These are phyloP conservation scores for Colletotrichum noveboracense DNA, from an alignment of 2,329 filamentous ascomycete species.

Conservation along the genomic window DNA sequence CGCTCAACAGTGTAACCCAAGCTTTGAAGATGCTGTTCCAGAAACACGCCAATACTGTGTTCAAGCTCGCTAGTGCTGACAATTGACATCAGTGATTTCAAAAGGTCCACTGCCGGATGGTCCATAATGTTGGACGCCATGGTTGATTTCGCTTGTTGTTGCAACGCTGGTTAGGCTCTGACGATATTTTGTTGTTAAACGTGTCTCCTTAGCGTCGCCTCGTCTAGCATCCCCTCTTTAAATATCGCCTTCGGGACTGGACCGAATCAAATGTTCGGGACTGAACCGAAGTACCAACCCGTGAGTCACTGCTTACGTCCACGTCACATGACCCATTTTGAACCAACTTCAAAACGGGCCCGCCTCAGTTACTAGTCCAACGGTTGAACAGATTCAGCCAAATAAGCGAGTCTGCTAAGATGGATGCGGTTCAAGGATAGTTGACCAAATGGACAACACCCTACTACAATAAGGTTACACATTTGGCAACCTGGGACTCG, in stretches of 20 bases:
- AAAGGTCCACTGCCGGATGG: constrained; percentile 29
- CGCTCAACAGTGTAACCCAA: constrained; percentile 40
- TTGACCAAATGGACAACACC: neutral
- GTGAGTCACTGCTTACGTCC: neutral
- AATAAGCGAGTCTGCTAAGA: neutral
- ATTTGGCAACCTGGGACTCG: neutral
- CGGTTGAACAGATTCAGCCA: neutral
- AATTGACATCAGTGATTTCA: constrained; percentile 39
- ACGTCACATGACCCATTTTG: neutral
- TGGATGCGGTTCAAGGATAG: neutral
- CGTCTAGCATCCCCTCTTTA: neutral
- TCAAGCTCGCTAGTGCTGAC: constrained; percentile 41
- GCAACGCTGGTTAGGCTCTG: neutral
- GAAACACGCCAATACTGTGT: constrained; percentile 36
- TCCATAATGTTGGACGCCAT: constrained; percentile 8
- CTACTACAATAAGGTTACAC: neutral
- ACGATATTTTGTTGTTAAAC: rapidly evolving
- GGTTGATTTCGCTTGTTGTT: neutral
- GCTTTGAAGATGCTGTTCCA: constrained; percentile 33
- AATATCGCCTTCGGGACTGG: neutral
- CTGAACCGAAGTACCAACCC: neutral
- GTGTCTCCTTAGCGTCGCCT: neutral
- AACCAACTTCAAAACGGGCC: neutral
- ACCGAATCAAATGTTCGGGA: neutral
- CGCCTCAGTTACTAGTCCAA: neutral